Conservation (phyloP, 176 grass and related monocot species). For the Coix lacrymajobi region DNA sequence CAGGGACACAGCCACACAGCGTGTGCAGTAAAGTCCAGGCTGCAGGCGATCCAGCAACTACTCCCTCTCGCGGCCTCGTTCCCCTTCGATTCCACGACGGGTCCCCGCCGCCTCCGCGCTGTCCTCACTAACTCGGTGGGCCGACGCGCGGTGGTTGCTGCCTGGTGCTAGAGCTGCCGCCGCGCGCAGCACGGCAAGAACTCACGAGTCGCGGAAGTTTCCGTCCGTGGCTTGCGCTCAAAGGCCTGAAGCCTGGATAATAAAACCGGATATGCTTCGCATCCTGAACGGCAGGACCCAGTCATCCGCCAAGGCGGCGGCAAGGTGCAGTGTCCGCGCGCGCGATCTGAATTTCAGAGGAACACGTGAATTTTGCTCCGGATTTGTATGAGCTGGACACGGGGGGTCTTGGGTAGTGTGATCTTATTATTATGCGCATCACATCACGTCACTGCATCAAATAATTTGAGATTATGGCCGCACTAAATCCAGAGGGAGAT, state of each 20-base stretch:
- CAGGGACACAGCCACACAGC: too few species aligned
- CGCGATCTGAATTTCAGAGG: not conserved
- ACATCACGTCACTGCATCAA: not conserved
- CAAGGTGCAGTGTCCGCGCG: not conserved
- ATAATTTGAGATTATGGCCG: not conserved
- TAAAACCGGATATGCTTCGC: slow-evolving; percentile 20
- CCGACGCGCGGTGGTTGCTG: not conserved
- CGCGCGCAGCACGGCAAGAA: not conserved
- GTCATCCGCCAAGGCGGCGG: too few species aligned
- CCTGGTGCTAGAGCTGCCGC: not conserved
- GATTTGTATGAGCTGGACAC: not conserved
- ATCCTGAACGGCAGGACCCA: too few species aligned
- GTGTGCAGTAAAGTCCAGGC: not conserved
- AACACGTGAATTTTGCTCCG: not conserved
- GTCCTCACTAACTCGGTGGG: not conserved
- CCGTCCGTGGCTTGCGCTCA: not conserved
- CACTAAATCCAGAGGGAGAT: not conserved
- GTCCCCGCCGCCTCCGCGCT: not conserved
- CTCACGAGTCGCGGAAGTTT: not conserved
- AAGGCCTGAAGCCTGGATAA: too few species aligned
- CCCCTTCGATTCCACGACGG: slow-evolving; percentile 16
- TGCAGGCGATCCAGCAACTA: not conserved
- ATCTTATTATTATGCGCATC: not conserved
- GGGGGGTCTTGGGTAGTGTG: too few species aligned
- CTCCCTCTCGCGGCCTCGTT: not conserved